Base-by-base conservation (phyloP, 2,329 filamentous ascomycete species). In the Colletotrichum horii region DNA sequence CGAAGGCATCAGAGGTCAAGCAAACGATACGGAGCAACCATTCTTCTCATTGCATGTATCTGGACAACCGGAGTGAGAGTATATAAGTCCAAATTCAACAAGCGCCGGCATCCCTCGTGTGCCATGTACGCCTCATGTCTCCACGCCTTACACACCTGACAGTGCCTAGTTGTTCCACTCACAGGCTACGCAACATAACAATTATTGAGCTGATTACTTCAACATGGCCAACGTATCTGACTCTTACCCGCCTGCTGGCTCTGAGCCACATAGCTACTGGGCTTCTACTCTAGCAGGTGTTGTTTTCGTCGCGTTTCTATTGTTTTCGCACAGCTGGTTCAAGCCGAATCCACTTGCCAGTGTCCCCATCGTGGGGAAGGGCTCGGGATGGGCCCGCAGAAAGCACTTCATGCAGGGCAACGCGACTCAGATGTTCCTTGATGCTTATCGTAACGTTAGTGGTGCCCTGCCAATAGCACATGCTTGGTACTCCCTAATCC, bases 101-200 rank as follows among this genome's bases (percentile, higher is more conserved):
- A 22, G 0, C n/a, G 6, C 43, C 43, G 43, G n/a, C 43, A 0
- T 22, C 3, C 43, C 2, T n/a, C 3, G 1, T 2, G 1, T 0
- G 43, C 43, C 11, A 2, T 48, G 1, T 0, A 48, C n/a, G 19
- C n/a, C 19, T 0, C 19, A 2, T 22, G n/a, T 22, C 38, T 0
- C 43, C 11, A 52, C n/a, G n/a, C 43, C 43, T 8, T 52, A 3
- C n/a, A 14, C 1, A 52, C n/a, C 11, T 52, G 43, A 52, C n/a
- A 52, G n/a, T 52, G 6, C 2, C 19, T 48, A 22, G n/a, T 52
- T 0, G 8, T 14, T 52, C 43, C 11, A 2, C n/a, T 14, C 43
- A 1, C 43, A 52, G n/a, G 0, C 3, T 14, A 52, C n/a, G n/a
- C 43, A 24, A 0, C 43, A 52, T 3, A 32, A 8, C 43, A 52